Percentiles rank a stretch among this genome's conserved stretches.
These are phyloP conservation scores for Peronosclerospora sorghi DNA, from an alignment of 352 stramenopile genomes.

Conservation along the genomic window DNA sequence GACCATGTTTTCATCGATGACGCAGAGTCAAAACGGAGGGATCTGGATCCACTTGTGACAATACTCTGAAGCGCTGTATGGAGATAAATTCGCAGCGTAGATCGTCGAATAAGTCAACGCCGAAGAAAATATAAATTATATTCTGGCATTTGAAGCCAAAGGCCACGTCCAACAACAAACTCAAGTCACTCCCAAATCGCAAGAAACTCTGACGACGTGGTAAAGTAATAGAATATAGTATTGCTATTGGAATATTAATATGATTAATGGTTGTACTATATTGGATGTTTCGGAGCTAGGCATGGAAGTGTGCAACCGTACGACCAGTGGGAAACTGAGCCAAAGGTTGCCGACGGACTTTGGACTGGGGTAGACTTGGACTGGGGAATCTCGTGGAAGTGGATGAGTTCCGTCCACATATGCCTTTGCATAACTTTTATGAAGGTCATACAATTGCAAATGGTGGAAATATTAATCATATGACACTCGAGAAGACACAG, in stretches of 20 bases:
- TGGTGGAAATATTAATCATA: slow-evolving; percentile 39
- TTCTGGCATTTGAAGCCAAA: slow-evolving; percentile 75
- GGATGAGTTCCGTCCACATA: slow-evolving; percentile 58
- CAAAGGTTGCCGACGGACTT: slow-evolving; percentile 16
- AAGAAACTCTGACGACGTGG: slow-evolving; percentile 30
- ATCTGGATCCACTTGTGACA: too few relatives aligned
- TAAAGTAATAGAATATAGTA: too few relatives aligned
- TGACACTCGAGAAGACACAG: slow-evolving; percentile 48
- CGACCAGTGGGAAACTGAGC: slow-evolving; percentile 31
- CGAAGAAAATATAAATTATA: too few relatives aligned
- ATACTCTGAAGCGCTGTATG: too few relatives aligned
- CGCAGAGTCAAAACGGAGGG: too few relatives aligned
- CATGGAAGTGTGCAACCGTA: slow-evolving; percentile 49
- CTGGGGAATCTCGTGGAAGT: slow-evolving; percentile 61
- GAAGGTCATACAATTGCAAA: slow-evolving; percentile 37
- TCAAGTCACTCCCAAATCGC: slow-evolving; percentile 10
- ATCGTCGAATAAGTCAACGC: too few relatives aligned
- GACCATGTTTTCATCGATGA: too few relatives aligned
- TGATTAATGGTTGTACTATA: too few relatives aligned
- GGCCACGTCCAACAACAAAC: slow-evolving; percentile 15
- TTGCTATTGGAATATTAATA: too few relatives aligned
- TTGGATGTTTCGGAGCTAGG: too few relatives aligned
- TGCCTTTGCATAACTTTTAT: slow-evolving; percentile 78
- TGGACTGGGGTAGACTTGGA: slow-evolving; percentile 48
- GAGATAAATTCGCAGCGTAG: too few relatives aligned